Evolutionary conservation across 345 rosid genomes (phyloP).

Genomic region (Cardamine occulta): DNA sequence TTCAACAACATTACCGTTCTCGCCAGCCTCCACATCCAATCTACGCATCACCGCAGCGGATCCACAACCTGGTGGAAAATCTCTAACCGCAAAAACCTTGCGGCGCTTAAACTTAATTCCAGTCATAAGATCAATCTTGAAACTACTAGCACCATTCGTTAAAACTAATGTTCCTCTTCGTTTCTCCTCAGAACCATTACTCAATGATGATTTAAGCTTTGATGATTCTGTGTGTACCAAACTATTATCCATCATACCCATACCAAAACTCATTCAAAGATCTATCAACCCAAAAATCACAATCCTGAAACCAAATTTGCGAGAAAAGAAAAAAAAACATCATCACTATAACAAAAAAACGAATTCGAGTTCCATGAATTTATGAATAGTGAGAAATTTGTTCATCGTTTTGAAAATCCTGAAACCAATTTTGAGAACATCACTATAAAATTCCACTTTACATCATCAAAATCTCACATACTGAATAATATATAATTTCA

Average conservation of each 20-base stretch:
- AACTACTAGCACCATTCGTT: constrained; percentile 46
- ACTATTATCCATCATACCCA: constrained; percentile 31
- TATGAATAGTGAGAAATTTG: too few relatives aligned
- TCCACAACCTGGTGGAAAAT: constrained; percentile 77
- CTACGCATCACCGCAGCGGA: constrained; percentile 9
- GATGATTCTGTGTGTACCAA: constrained; percentile 21
- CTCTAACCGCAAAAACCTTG: constrained; percentile 58
- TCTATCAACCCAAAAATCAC: not conserved
- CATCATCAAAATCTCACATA: too few relatives aligned
- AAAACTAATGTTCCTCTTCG: constrained; percentile 31
- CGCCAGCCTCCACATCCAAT: constrained; percentile 1
- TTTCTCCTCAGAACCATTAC: constrained; percentile 43
- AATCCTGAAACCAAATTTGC: not conserved
- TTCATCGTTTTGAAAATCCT: not conserved
- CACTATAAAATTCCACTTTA: not conserved
- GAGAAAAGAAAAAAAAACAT: not conserved
- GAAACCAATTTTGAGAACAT: not conserved
- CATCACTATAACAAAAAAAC: too few relatives aligned
- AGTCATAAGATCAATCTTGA: not conserved
- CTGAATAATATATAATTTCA: not conserved
- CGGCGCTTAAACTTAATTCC: constrained; percentile 51
- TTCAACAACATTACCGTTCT: constrained; percentile 14
- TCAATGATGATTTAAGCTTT: constrained; percentile 1
- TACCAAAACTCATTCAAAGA: constrained; percentile 17
- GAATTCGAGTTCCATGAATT: too few relatives aligned